Base-by-base conservation (phyloP, 2,329 filamentous ascomycete genomes). In the Beauveria sp. region DNA sequence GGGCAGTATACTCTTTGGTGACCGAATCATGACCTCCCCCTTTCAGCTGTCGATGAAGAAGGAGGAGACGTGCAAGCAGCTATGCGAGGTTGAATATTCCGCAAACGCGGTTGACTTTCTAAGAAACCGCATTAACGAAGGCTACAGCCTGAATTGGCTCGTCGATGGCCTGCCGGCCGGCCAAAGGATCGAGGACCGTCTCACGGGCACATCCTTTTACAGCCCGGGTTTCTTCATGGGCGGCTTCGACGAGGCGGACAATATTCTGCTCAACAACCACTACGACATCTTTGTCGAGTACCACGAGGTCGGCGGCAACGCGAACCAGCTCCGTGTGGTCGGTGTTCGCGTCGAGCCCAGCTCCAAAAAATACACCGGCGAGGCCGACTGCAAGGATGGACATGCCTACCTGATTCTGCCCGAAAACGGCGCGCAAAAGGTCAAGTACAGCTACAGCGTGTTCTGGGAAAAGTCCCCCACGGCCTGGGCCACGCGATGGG, bases 401-500 rank as follows among this genome's bases (percentile, higher is more conserved):
- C 79, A 83, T 46, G 72, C 77, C 0, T 79, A 84, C 0, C 74
- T 96, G n/a, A 72, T 85, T 6, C 79, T 99, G 18, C 80, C 80
- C 51, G 86, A 79, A 2, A 81, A 83, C 20, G 71, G 70, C 40
- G 70, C 73, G 16, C 61, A 91, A 83, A 69, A 82, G 22, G 90
- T 97, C 24, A 84, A 86, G 2, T 99, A 91, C 78, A 96, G 92
- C 5, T 99, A 99, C 78, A 91, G 89, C 66, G 91, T 98, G 16
- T 89, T 88, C 75, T 99, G 95, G 95, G 84, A 82, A 62, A 85
- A 86, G 66, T 97, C 92, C 0, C 71, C 82, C 1, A 98, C 93
- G 1, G 90, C 89, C 1, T 99, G 96, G 88, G 95, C 95, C 30
- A 99, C 95, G 14, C 86, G 95, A 66, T 99, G 95, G 95, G 95